These are phyloP conservation scores for Solanum hybrid DNA, from an alignment of 305 asterid genomes.

Conservation along the genomic window DNA sequence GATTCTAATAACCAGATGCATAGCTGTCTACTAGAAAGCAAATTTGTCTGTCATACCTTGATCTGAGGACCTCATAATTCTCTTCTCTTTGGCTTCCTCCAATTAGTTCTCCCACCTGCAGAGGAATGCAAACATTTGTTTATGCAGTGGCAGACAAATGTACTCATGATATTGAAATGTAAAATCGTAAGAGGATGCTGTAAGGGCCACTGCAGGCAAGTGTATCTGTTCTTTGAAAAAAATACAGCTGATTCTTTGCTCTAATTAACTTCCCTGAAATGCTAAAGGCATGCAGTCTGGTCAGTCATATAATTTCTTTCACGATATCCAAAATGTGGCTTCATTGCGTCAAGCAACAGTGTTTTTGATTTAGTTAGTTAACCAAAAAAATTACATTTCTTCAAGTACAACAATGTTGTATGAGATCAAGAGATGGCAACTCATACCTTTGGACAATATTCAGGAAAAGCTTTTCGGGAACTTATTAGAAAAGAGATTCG, in stretches of 20 bases:
- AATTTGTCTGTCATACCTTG: slow-evolving; percentile 38
- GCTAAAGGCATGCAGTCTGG: neutral
- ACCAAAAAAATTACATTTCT: neutral
- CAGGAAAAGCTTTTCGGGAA: neutral
- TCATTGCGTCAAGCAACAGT: neutral
- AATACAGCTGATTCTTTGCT: neutral
- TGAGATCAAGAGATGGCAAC: neutral
- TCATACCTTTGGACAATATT: neutral
- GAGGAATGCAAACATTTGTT: neutral
- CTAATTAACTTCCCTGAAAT: neutral
- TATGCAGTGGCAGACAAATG: neutral
- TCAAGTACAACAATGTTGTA: neutral
- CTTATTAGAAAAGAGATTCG: neutral
- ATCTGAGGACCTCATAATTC: slow-evolving; percentile 61
- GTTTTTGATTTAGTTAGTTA: neutral
- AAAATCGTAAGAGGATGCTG: neutral
- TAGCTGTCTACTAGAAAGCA: neutral
- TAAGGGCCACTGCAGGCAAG: neutral
- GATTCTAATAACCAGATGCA: neutral
- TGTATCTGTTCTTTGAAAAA: neutral
- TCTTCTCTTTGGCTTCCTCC: slow-evolving; percentile 99
- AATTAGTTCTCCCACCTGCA: slow-evolving; percentile 89
- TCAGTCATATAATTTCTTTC: neutral
- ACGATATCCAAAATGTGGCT: neutral
- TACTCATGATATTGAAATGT: neutral